These are phyloP conservation scores for Neocallimastix lanati DNA, from an alignment of 192 early-diverging fungal species.

Conservation along the genomic window DNA sequence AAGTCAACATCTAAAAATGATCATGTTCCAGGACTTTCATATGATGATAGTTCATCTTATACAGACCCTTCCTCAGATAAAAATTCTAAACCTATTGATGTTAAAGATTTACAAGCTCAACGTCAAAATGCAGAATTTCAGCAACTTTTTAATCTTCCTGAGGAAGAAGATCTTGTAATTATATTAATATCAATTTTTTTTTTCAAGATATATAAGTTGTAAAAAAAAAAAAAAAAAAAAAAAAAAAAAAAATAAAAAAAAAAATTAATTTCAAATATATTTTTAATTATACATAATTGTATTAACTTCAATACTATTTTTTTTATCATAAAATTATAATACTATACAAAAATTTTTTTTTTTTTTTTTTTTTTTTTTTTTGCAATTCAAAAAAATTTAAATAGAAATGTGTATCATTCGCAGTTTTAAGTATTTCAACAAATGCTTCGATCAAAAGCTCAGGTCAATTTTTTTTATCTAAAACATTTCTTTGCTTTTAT, in stretches of 20 bases:
- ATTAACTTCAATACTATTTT: too few relatives aligned
- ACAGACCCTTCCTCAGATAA: background rate
- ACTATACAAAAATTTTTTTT: too few relatives aligned
- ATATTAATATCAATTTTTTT: too few relatives aligned
- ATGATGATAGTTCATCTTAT: slow-evolving; percentile 1
- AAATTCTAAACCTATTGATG: background rate
- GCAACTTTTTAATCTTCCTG: slow-evolving; percentile 55
- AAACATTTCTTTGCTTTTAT: slow-evolving; percentile 68
- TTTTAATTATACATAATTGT: too few relatives aligned
- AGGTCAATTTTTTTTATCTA: slow-evolving; percentile 71
- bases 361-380: too few relatives aligned
- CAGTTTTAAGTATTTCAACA: background rate
- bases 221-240: too few relatives aligned
- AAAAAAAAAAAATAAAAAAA: too few relatives aligned
- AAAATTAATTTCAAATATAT: too few relatives aligned
- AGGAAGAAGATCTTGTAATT: slow-evolving; percentile 51
- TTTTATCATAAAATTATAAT: too few relatives aligned
- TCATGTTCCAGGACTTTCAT: slow-evolving; percentile 18
- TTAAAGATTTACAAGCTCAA: background rate
- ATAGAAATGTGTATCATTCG: background rate
- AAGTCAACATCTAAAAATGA: slow-evolving; percentile 47
- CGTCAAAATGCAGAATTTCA: slow-evolving; percentile 52
- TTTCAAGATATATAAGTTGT: too few relatives aligned
- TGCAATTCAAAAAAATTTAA: too few relatives aligned
- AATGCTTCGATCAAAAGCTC: background rate